These are phyloP conservation scores for Atalantia buxifolia DNA, from an alignment of 345 rosid species.

Conservation along the genomic window DNA sequence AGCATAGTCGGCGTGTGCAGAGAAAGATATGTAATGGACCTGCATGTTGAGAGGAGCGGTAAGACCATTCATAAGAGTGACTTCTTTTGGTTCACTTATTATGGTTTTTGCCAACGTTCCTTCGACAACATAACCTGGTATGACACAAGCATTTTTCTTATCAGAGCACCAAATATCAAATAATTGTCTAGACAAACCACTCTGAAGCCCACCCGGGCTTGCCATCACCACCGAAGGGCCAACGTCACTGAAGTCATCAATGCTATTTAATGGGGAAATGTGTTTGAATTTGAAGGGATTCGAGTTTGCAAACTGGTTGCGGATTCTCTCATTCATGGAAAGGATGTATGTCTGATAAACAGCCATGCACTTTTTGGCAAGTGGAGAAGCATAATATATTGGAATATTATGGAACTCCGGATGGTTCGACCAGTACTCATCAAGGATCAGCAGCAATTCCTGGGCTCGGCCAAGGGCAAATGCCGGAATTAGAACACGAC, in stretches of 20 bases:
- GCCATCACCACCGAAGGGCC: slow-evolving; percentile 98
- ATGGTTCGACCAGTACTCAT: slow-evolving; percentile 89
- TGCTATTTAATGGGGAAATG: slow-evolving; percentile 75
- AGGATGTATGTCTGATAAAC: slow-evolving; percentile 95
- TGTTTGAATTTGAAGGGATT: slow-evolving; percentile 95
- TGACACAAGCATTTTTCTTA: slow-evolving; percentile 78
- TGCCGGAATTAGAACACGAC: slow-evolving; percentile 85
- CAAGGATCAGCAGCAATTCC: slow-evolving; percentile 78
- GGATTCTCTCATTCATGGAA: slow-evolving; percentile 93
- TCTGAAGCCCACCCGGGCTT: slow-evolving; percentile 87
- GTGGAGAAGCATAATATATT: slow-evolving; percentile 91
- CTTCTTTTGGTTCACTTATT: slow-evolving; percentile 88
- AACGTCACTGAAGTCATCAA: slow-evolving; percentile 77
- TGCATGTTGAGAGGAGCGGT: slow-evolving; percentile 83
- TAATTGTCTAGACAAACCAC: slow-evolving; percentile 86
- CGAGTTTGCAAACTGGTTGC: slow-evolving; percentile 84
- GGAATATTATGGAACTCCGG: slow-evolving; percentile 88
- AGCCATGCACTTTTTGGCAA: slow-evolving; percentile 93
- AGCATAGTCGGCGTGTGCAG: slow-evolving; percentile 94
- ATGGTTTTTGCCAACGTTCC: slow-evolving; percentile 85
- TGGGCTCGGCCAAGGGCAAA: slow-evolving; percentile 87
- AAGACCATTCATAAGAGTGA: slow-evolving; percentile 91
- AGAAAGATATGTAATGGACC: slow-evolving; percentile 90
- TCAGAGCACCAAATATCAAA: slow-evolving; percentile 94
- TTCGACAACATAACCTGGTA: slow-evolving; percentile 87